These are phyloP conservation scores for Neonectria ditissima DNA, from an alignment of 2,329 filamentous ascomycete species.

Conservation along the genomic window DNA sequence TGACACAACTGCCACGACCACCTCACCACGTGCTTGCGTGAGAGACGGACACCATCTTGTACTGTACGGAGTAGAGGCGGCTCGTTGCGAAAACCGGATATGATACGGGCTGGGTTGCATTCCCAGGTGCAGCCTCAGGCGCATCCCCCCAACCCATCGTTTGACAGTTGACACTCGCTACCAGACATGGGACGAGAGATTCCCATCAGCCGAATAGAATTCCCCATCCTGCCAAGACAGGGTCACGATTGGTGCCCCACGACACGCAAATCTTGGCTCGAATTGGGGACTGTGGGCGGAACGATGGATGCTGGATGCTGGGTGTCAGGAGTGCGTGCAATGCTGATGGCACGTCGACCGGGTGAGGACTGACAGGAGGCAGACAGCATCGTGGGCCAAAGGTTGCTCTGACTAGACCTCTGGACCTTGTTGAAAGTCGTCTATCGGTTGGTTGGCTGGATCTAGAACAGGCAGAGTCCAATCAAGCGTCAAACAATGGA, in stretches of 20 bases:
- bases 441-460: not conserved
- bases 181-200: not conserved
- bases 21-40: not conserved
- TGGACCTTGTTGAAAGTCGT: not conserved
- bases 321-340: conserved; percentile 5
- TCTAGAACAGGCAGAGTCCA: not conserved
- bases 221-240: not conserved
- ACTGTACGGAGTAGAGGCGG: not conserved
- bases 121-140: not conserved
- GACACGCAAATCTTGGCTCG: conserved; percentile 21
- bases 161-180: not conserved
- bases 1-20: not conserved
- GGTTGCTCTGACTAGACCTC: not conserved
- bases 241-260: not conserved
- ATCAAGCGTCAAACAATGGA: not conserved
- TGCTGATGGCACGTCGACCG: conserved; percentile 8
- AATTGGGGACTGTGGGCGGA: conserved; percentile 16
- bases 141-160: not conserved
- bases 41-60: too few relatives aligned
- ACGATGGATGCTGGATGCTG: conserved; percentile 8
- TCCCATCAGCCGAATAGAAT: conserved; percentile 7
- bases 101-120: not conserved
- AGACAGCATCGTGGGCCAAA: too few relatives aligned
- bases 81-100: not conserved
- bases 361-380: conserved; percentile 4